Conservation (phyloP, 352 stramenopile genomes). For the Pythium phragmitis region DNA sequence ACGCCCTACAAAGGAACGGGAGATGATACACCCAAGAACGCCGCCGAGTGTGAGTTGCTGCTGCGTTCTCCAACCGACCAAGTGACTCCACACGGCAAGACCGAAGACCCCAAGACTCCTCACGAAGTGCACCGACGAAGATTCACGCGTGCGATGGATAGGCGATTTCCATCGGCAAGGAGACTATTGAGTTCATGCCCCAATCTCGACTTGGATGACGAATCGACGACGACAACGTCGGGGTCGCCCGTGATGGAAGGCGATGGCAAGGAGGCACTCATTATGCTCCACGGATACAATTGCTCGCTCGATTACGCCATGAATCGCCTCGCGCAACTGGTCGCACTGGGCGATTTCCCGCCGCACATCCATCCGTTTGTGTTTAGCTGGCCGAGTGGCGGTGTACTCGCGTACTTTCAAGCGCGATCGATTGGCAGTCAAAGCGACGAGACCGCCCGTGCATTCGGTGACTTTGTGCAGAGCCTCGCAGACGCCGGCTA, state of each 20-base stretch:
- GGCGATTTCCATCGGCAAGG: conserved; percentile 23
- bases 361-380: conserved; percentile 67
- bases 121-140: neutral
- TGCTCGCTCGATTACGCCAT: conserved; percentile 69
- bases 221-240: neutral
- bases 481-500: conserved; percentile 40
- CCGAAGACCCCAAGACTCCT: conserved; percentile 5
- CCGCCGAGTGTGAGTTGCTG: conserved; percentile 36
- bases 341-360: conserved; percentile 66
- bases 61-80: conserved; percentile 48
- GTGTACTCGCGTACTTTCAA: conserved; percentile 57
- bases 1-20: conserved; percentile 27
- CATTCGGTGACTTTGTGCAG: conserved; percentile 32
- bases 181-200: conserved; percentile 22
- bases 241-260: neutral
- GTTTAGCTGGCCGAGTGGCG: conserved; percentile 72
- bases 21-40: conserved; percentile 34
- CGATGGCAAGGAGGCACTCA: conserved; percentile 40
- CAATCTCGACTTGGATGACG: conserved; percentile 8
- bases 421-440: conserved; percentile 25
- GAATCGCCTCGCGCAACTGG: conserved; percentile 53
- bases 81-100: conserved; percentile 43
- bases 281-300: conserved; percentile 73
- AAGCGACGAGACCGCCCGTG: conserved; percentile 29
- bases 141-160: neutral